phyloP scores from a whole-genome alignment of 306 rosid genomes.

The Datisca glomerata region DNA sequence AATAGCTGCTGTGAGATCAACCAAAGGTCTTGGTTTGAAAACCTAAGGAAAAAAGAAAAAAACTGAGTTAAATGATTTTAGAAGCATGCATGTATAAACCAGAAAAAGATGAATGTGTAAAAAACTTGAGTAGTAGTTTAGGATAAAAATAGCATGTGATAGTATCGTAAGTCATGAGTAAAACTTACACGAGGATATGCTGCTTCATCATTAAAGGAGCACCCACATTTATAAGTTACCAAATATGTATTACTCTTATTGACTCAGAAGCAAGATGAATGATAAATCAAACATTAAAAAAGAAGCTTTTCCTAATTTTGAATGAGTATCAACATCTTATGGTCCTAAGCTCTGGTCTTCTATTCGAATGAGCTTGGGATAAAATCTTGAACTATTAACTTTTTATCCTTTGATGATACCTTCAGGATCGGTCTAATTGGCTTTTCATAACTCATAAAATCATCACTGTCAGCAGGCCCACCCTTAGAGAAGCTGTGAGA shows the following conservation, averaged over 20 bases:
- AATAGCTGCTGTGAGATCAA: conserved; percentile 87
- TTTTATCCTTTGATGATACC: conserved; percentile 33
- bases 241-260: too few species aligned
- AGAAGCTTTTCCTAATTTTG: background rate
- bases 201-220: too few species aligned
- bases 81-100: background rate
- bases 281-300: background rate
- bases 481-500: conserved; percentile 94
- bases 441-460: conserved; percentile 96
- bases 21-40: conserved; percentile 83
- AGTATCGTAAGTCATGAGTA: too few species aligned
- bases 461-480: conserved; percentile 86
- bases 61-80: background rate
- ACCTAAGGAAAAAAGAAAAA: conserved; percentile 45
- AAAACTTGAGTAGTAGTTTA: too few species aligned
- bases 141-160: too few species aligned
- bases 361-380: too few species aligned
- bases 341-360: background rate
- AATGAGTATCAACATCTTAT: background rate
- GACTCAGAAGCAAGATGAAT: too few species aligned
- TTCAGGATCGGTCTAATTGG: conserved; percentile 88
- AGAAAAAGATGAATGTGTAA: too few species aligned
- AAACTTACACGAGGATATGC: too few species aligned
- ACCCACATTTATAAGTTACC: background rate
- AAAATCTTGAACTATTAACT: too few species aligned